A percentile compares a stretch with the other conserved stretches of the same genome.
Conservation (phyloP, 768 basidiomycete genomes). For the Boletellus sp. region DNA sequence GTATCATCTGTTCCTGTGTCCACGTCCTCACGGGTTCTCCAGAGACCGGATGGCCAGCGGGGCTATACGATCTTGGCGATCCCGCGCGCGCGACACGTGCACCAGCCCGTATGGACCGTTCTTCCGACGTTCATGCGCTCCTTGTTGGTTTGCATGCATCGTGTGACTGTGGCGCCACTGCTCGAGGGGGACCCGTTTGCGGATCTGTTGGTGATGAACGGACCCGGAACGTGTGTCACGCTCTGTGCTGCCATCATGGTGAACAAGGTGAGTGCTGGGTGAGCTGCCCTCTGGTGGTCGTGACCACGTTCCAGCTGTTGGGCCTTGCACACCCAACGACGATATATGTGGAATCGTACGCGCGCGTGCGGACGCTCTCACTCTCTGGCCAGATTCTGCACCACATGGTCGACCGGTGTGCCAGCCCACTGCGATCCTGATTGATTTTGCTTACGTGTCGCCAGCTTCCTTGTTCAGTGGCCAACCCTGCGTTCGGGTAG, state of each 20-base stretch:
- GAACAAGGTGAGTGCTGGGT: conserved; percentile 54
- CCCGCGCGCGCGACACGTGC: conserved; percentile 85
- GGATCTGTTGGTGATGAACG: conserved; percentile 85
- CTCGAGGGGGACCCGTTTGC: conserved; percentile 36
- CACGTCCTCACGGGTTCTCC: conserved; percentile 7
- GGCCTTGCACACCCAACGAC: conserved; percentile 66
- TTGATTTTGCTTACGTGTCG: background rate
- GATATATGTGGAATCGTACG: conserved; percentile 93
- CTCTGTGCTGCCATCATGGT: conserved; percentile 69
- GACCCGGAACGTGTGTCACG: conserved; percentile 89
- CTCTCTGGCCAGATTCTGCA: conserved; percentile 80
- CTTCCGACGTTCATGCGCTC: conserved; percentile 62
- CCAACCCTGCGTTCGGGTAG: conserved; percentile 47
- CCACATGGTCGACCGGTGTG: conserved; percentile 77
- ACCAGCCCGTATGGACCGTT: conserved; percentile 72
- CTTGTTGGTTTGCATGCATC: conserved; percentile 56
- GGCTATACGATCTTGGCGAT: conserved; percentile 58
- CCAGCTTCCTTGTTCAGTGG: conserved; percentile 91
- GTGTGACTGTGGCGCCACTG: conserved; percentile 54
- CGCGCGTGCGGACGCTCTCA: conserved; percentile 76
- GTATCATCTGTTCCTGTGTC: background rate
- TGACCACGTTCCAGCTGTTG: conserved; percentile 53
- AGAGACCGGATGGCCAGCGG: conserved; percentile 2
- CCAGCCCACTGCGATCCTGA: conserved; percentile 50
- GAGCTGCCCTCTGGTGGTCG: conserved; percentile 3